These are phyloP conservation scores for Debaryomyces psychrophilus DNA, from an alignment of 1,139 yeast genomes.

Conservation along the genomic window DNA sequence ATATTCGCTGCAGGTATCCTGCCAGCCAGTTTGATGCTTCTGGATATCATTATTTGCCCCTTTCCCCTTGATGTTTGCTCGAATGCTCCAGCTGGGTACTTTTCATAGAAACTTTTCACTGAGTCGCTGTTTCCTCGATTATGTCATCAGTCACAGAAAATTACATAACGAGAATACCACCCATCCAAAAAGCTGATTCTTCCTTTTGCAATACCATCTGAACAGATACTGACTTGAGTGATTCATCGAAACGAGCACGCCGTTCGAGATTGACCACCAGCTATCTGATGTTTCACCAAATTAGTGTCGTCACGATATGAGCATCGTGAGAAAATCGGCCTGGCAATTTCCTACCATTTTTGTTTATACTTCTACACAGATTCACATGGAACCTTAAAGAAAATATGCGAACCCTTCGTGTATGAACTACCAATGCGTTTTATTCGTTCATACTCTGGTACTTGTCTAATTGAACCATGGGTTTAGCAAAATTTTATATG, in stretches of 20 bases:
- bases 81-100: not conserved
- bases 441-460: not conserved
- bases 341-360: too few species aligned
- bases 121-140: not conserved
- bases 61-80: not conserved
- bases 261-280: too few species aligned
- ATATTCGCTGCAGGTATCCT: constrained; percentile 3
- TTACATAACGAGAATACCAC: not conserved
- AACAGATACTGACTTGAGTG: not conserved
- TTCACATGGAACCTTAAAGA: too few species aligned
- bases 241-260: too few species aligned
- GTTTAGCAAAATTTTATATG: not conserved
- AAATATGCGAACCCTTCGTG: not conserved
- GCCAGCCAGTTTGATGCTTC: constrained; percentile 5
- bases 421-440: not conserved
- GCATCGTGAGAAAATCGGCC: too few species aligned
- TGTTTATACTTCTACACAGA: too few species aligned
- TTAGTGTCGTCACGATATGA: too few species aligned
- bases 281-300: too few species aligned
- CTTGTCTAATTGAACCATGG: not conserved
- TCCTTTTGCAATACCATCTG: too few species aligned
- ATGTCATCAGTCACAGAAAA: not conserved
- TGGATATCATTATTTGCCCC: constrained; percentile 7
- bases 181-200: not conserved
- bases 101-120: constrained; percentile 9